phyloP scores from a whole-genome alignment of 2,329 filamentous ascomycete species.

The Colletotrichum caudatum region DNA sequence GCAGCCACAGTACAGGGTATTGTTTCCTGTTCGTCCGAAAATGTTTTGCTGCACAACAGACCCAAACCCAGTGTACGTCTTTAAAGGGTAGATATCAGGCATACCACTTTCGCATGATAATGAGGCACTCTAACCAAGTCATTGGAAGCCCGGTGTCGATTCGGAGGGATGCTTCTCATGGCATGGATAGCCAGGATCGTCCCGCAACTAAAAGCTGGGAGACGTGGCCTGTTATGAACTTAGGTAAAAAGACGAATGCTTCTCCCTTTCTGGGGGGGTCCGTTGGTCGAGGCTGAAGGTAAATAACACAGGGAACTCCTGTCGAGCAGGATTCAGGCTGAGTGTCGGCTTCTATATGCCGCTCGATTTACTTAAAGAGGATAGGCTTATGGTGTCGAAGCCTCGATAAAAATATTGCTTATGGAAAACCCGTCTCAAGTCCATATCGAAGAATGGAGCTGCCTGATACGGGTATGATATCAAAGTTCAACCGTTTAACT shows the following conservation, averaged over 20 bases:
- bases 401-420: too few species aligned
- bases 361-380: neutral
- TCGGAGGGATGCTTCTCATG: neutral
- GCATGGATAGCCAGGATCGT: neutral
- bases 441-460: neutral
- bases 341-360: neutral
- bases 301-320: neutral
- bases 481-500: neutral
- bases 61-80: neutral
- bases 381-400: too few species aligned
- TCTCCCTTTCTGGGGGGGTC: neutral
- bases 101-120: neutral
- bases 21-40: constrained; percentile 33
- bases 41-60: neutral
- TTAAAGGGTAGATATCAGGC: neutral
- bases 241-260: neutral
- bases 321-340: neutral
- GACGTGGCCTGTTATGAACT: too few species aligned
- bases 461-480: neutral
- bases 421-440: neutral
- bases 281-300: neutral
- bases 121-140: neutral
- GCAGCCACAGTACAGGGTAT: neutral
- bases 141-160: neutral
- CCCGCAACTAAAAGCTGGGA: neutral